Evolutionary conservation across 2,329 filamentous ascomycete genomes (phyloP), one percentile per base, ranked within the genome.

Genomic region (Bipolaris sorokiniana): DNA sequence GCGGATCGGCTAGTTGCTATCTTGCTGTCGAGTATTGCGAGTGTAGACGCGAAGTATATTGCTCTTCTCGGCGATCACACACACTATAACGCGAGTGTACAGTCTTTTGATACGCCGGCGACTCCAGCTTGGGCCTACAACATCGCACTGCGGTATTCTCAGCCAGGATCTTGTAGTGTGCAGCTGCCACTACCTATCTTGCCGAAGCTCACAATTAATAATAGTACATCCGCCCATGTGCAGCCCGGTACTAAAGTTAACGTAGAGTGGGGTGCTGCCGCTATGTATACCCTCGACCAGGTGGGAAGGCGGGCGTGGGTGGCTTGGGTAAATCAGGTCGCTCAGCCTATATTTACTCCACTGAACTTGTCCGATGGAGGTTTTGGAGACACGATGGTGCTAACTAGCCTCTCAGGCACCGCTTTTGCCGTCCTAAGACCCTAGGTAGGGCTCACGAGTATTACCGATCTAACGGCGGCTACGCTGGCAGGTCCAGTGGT

Each of bases 111-210:
- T 10, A 56, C 53, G 9, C 53, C 53, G 22, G 28, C 40, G 36
- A 44, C 53, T n/a, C 46, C 23, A 26, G 26, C 41, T 26, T 56
- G 53, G 53, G 53, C 53, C 11, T 56, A 56, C 22, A 56, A 56
- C 34, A 20, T 56, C 16, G 53, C 47, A 11, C 40, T 56, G 26
- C 18, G 42, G 36, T 51, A 45, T 36, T 13, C 37, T 18, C 23
- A 33, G 33, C 53, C 53, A 26, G 53, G 53, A 11, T 56, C 53
- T 26, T 56, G 53, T 18, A 28, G 26, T 23, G 38, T 50, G 10
- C 34, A 56, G 31, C 53, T 56, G 20, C 53, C 53, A 23, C 36
- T 56, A 6, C 53, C 53, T 10, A 46, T 56, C 28, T 44, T 52
- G 41, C 50, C 50, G 18, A 46, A 36, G 41, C 41, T 52, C 38